These are phyloP conservation scores for Vitis rupestris DNA, from an alignment of 164 flowering plant genomes.

Conservation along the genomic window DNA sequence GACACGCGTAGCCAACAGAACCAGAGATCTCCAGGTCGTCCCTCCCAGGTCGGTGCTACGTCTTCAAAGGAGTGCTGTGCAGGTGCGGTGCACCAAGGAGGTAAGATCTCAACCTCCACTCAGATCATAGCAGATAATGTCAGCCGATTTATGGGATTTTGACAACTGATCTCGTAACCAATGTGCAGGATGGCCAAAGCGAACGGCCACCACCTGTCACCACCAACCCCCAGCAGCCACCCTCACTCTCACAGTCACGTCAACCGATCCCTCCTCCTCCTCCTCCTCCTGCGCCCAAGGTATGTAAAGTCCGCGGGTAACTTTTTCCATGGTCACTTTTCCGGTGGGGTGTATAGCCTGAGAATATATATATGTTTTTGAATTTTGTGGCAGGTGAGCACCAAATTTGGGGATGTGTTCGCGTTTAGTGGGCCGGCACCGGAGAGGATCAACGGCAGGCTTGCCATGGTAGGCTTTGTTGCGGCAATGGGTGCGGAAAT, in stretches of 20 bases:
- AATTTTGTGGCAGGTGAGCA: constrained; percentile 36
- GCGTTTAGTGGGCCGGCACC: constrained; percentile 87
- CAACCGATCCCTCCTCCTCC: neutral
- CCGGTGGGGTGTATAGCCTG: too few species aligned
- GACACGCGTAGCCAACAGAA: neutral
- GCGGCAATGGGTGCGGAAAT: constrained; percentile 75
- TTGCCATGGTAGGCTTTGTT: constrained; percentile 87
- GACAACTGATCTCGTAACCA: neutral
- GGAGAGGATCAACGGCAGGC: constrained; percentile 88
- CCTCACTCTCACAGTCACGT: neutral
- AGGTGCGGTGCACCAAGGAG: constrained; percentile 25
- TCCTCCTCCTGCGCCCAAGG: neutral
- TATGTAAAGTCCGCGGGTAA: too few species aligned
- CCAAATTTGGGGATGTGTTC: constrained; percentile 56
- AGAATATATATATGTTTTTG: too few species aligned
- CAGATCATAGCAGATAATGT: neutral
- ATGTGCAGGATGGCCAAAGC: constrained; percentile 5
- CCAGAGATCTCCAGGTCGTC: neutral
- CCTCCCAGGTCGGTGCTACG: neutral
- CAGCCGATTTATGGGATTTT: neutral
- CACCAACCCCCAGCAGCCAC: neutral
- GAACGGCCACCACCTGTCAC: neutral
- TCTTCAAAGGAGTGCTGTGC: constrained; percentile 3
- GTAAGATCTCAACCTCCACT: neutral
- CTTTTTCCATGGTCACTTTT: too few species aligned